phyloP scores from a whole-genome alignment of 495 filamentous ascomycete species.

The Sabuloglossum arenarium region DNA sequence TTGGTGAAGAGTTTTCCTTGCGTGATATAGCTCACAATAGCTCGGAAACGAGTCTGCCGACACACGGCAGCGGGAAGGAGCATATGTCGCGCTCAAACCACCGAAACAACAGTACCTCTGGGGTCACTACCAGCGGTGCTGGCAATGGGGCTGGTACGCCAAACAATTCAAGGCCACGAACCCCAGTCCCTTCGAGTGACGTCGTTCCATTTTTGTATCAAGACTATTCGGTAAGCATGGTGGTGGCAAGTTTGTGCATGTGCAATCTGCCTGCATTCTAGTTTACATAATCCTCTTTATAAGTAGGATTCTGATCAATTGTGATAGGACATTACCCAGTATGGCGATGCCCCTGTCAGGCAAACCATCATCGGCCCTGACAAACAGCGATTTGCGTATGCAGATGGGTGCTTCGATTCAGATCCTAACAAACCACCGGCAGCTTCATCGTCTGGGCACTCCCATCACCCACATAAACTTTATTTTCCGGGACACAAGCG shows the following conservation, averaged over 20 bases:
- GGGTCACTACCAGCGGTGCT: conserved; percentile 32
- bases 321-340: conserved; percentile 50
- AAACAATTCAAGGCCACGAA: conserved; percentile 47
- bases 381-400: conserved; percentile 36
- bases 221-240: conserved; percentile 46
- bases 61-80: conserved; percentile 25
- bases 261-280: background rate
- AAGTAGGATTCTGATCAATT: background rate
- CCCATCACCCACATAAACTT: conserved; percentile 34
- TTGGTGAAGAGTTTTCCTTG: conserved; percentile 63
- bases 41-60: conserved; percentile 49
- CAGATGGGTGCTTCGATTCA: conserved; percentile 6
- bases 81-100: conserved; percentile 28
- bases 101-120: conserved; percentile 44
- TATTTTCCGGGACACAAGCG: conserved; percentile 63
- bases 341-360: conserved; percentile 65
- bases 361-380: conserved; percentile 49
- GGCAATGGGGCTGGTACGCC: conserved; percentile 40
- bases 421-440: conserved; percentile 24
- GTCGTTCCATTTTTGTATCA: conserved; percentile 94
- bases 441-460: conserved; percentile 29
- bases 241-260: background rate
- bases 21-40: conserved; percentile 24
- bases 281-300: background rate
- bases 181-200: conserved; percentile 76